A percentile compares a stretch with the other conserved stretches of the same genome.
Evolutionary conservation across 163 green algal species (phyloP).

Genomic region (Volvox carteri): DNA sequence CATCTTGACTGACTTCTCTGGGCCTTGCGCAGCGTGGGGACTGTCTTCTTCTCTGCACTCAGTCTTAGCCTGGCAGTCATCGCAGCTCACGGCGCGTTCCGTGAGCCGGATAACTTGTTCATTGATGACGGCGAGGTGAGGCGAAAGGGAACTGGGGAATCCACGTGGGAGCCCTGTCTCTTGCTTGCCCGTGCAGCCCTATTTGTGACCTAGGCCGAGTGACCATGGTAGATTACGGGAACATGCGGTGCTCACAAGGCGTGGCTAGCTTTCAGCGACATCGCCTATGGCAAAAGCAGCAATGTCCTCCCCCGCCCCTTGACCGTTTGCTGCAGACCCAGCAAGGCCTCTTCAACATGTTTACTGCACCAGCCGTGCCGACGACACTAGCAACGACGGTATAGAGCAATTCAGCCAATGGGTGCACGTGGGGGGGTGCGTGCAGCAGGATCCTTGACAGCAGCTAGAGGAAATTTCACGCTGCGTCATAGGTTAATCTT

Average conservation of each 20-base stretch:
- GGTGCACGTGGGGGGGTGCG: too few relatives aligned
- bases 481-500: too few relatives aligned
- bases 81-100: conserved; percentile 75
- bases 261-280: too few relatives aligned
- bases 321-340: conserved; percentile 52
- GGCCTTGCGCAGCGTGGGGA: conserved; percentile 81
- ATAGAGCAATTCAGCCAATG: too few relatives aligned
- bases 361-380: conserved; percentile 9
- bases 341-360: conserved; percentile 47
- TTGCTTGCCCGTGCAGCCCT: too few relatives aligned
- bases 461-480: too few relatives aligned
- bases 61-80: conserved; percentile 82
- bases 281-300: background rate
- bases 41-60: conserved; percentile 88
- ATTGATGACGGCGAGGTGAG: conserved; percentile 75
- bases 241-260: too few relatives aligned
- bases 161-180: too few relatives aligned
- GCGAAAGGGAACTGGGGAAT: too few relatives aligned
- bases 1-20: background rate
- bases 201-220: too few relatives aligned
- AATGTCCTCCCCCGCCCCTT: background rate
- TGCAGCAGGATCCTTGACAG: too few relatives aligned
- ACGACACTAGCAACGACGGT: background rate
- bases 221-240: too few relatives aligned
- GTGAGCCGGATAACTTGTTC: conserved; percentile 91